Base-by-base conservation (phyloP, 805 yeast species). In the Wickerhamomyces xylosicus region DNA sequence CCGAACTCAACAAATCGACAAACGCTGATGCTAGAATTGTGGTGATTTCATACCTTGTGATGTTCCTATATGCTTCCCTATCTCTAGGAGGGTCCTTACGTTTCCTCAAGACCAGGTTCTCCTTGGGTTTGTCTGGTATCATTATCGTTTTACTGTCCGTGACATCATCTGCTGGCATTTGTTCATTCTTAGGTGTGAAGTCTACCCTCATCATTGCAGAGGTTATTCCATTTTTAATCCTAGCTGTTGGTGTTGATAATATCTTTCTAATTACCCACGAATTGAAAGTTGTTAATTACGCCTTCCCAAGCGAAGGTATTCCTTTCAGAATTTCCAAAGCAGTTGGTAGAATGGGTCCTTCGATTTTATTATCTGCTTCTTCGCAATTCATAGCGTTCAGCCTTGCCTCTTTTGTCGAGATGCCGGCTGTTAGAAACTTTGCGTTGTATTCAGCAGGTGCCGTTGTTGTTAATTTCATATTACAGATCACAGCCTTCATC, bases 171-270 rank as follows among this genome's bases (percentile, higher is more conserved):
- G 85, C 87, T 0, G 97, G 97, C 0, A 48, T 86, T 4, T 83
- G 85, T 59, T 73, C 92, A 11, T 50, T 72, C 5, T 42, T 83
- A n/a, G 94, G 92, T 0, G 61, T 89, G 36, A 85, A 84, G 52
- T 84, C 95, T 0, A 90, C 97, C 0, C 64, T 90, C 33, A 89
- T 90, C 47, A 86, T 90, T 41, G 97, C 97, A 2, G 97, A 92
- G 57, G 98, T 90, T 5, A 90, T 90, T 27, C 97, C 97, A 9
- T 90, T 90, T 54, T 64, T 90, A 50, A 83, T 90, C 13, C 66
- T 90, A 41, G 98, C 98, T 0, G 79, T 90, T 40, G 98, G 98
- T n/a, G 86, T 90, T 20, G 98, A 90, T 61, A 90, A 90, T 56
- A 84, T 90, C 19, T 92, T 89, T 53, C 63, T 90, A 47, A 74